Evolutionary conservation across 176 grass and related monocot genomes (phyloP), one percentile per base, ranked within the genome.

Genomic region (Eragrostis nindensis): DNA sequence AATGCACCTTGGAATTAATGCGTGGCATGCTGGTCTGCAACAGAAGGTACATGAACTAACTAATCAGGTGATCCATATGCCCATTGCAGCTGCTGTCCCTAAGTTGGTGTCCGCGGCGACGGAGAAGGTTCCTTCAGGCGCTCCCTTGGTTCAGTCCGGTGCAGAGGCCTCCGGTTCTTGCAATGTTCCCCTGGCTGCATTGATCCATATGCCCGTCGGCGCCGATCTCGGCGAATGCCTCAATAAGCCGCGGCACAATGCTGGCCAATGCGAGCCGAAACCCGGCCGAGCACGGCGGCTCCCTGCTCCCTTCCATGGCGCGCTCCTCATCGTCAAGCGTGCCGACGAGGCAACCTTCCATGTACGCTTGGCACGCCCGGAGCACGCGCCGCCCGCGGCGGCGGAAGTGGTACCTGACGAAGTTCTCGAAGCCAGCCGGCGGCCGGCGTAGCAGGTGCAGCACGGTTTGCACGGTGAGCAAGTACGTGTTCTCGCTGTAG

Each of bases 61-160:
- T 40, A 26, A 67, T 79, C 13, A 66, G 13, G 13, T 41, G 30
- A 42, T 41, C 64, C 32, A 3, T 41, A 17, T 78, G 62, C 54
- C 30, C 0, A 24, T 25, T 68, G 77, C 47, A 79, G 77, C 77
- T 53, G 47, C 62, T 79, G 47, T 41, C 47, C 62, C 77, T 53
- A 19, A 66, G 29, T 79, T n/a, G 22, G 47, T 66, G 45, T 66
- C 61, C 46, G 49, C n/a, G 45, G 29, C 76, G 13, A 79, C 3
- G 61, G 76, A 52, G 45, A 14, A 48, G 30, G 62, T 26, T 68
- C 47, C 77, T 68, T 49, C 77, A 54, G 63, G 46, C n/a, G 32
- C 62, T 13, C 50, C 77, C 22, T 42, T 68, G 7, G 62, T 79
- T 67, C 62, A 14, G 8, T 79, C 77, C 11, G 30, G 30, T 8